phyloP scores from a whole-genome alignment of 495 filamentous ascomycete genomes.

The Aspergillus coremiiformis region DNA sequence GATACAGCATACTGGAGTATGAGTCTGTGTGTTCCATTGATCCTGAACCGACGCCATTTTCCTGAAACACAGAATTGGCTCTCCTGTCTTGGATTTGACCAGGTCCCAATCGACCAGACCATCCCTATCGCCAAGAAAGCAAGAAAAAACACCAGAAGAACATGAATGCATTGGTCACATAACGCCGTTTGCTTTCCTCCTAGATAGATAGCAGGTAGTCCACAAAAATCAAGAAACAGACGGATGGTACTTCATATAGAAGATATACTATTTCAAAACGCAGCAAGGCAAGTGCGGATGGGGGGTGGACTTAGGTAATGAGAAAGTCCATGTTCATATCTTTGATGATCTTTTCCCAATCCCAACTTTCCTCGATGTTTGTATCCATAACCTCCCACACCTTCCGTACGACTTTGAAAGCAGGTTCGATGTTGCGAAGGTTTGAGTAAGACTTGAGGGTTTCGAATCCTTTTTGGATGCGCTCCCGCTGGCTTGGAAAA shows the following conservation, averaged over 20 bases:
- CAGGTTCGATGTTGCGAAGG: conserved; percentile 72
- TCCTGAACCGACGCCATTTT: background rate
- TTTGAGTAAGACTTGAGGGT: conserved; percentile 69
- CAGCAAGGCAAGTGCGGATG: conserved; percentile 7
- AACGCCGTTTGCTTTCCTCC: conserved; percentile 8
- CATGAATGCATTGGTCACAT: conserved; percentile 1
- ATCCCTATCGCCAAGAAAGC: background rate
- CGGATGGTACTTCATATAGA: background rate
- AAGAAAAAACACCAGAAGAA: background rate
- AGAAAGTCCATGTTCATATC: conserved; percentile 77
- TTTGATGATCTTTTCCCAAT: conserved; percentile 79
- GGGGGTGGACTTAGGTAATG: conserved; percentile 46
- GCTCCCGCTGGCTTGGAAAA: conserved; percentile 55
- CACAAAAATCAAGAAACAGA: background rate
- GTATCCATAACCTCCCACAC: conserved; percentile 80
- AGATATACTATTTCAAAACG: conserved; percentile 3
- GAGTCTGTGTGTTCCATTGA: background rate
- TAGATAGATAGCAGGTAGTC: background rate
- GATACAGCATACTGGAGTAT: background rate
- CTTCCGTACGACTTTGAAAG: conserved; percentile 64
- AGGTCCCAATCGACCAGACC: background rate
- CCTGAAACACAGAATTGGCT: background rate
- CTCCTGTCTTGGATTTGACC: background rate
- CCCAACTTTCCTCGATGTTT: conserved; percentile 71
- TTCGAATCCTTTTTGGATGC: conserved; percentile 60